Evolutionary conservation across 108 stramenopile genomes (phyloP).

Genomic region (Craspedostauros australis): DNA sequence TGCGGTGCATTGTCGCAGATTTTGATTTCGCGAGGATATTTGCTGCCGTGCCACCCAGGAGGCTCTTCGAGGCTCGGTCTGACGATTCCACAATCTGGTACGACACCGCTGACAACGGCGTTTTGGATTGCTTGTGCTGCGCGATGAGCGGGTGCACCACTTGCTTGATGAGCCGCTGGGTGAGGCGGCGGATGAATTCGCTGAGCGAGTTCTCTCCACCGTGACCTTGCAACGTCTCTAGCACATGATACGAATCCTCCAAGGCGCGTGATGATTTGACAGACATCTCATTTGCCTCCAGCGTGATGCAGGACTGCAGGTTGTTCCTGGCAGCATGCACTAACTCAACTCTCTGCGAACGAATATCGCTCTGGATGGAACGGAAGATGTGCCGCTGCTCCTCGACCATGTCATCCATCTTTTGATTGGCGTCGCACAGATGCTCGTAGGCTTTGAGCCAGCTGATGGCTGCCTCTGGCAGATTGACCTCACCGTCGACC

Average conservation of each 20-base stretch:
- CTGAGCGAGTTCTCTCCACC: constrained; percentile 4
- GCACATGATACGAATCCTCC: constrained; percentile 23
- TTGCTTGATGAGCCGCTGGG: constrained; percentile 7
- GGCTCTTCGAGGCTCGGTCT: constrained; percentile 8
- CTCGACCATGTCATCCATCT: not conserved
- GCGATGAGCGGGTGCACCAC: constrained; percentile 23
- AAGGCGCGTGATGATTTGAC: constrained; percentile 23
- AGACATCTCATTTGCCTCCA: constrained; percentile 15
- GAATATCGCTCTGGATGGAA: constrained; percentile 19
- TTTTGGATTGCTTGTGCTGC: not conserved
- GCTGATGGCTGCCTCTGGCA: not conserved
- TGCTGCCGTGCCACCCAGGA: constrained; percentile 16
- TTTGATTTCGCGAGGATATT: constrained; percentile 7
- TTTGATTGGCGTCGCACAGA: not conserved
- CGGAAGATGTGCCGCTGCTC: constrained; percentile 21
- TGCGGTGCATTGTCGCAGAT: constrained; percentile 11
- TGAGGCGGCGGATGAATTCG: constrained; percentile 25
- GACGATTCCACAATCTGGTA: constrained; percentile 15
- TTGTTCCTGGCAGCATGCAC: constrained; percentile 18
- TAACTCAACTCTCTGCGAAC: constrained; percentile 35
- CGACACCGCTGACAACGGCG: constrained; percentile 6
- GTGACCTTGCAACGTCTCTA: constrained; percentile 18
- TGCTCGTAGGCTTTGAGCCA: too few species aligned
- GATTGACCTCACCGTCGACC: too few species aligned
- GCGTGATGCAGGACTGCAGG: constrained; percentile 20